Evolutionary conservation across 768 basidiomycete species (phyloP), one percentile per base, ranked within the genome.

Genomic region (Auricularia sp.): DNA sequence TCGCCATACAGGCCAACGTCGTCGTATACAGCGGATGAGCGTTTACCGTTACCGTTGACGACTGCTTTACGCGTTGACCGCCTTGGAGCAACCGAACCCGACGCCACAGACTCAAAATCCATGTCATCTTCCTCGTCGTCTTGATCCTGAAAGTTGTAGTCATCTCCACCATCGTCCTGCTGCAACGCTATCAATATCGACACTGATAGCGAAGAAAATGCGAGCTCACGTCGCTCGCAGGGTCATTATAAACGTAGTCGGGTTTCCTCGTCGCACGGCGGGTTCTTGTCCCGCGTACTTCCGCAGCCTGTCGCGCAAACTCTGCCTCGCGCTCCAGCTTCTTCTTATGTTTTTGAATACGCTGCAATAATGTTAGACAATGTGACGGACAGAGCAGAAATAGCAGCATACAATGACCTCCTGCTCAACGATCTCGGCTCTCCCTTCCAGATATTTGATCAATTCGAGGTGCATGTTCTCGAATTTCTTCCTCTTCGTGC

Each of bases 171-270:
- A 67, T 89, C 79, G 78, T 81, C 62, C 29, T 63, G 63, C 61
- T 66, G 47, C 59, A 33, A 72, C 73, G 72, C 76, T 73, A 75
- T 72, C 29, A 29, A 29, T 76, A 71, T 72, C 18, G 14, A 5
- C 21, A 24, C 10, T 59, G 56, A 8, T 67, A 44, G 63, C 61
- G 69, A 74, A 8, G 18, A 63, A 54, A 33, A 6, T n/a, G 16
- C 6, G 14, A 24, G 77, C 84, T 77, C 79, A 79, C 88, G 75
- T 88, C 90, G 69, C 85, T 87, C 68, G 79, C 76, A 65, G 81
- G 80, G 69, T 87, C 82, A 70, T 82, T 80, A 74, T 92, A 91
- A 62, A 89, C 89, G 75, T 94, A 94, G 78, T 92, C 88, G 59
- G 89, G 88, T 67, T 83, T 85, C 54, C 82, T 82, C 2, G 87